Evolutionary conservation across 2,329 filamentous ascomycete species (phyloP), one percentile per base, ranked within the genome.

Genomic region (Scytalidium lignicola): DNA sequence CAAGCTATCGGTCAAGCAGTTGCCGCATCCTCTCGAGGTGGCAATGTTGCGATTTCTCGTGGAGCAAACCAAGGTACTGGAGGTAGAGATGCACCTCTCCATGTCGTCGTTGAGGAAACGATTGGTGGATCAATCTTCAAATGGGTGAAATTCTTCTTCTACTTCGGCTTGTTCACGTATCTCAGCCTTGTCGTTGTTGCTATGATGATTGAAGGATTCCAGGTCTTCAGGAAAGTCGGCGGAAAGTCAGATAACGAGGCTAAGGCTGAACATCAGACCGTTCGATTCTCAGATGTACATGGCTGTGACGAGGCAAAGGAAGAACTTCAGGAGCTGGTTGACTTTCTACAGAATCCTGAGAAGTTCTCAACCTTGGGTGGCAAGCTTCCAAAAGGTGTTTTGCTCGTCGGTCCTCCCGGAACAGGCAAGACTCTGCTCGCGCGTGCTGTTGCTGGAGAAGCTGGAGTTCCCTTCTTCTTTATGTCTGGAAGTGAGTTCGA

Each of bases 401-500:
- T 99, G 45, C 80, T 99, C 20, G 90, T 96, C 62, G 93, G 93
- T 1, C 93, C 93, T 64, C 93, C 93, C 46, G 93, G 93, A 73
- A 99, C 93, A 53, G 93, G 93, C 72, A 99, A 99, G 73, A 99
- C 93, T 12, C 80, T 99, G 39, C 80, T 99, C 53, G 93, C 93
- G 55, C 86, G 93, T 62, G 95, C 93, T 48, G 93, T 99, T 52
- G 93, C 93, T 43, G 93, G 93, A 46, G 93, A 99, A 73, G 91
- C 93, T 47, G 93, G 92, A 49, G 93, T 99, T 17, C 93, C 93
- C 1, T 99, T 99, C 78, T 99, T 97, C 78, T 99, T 96, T 78
- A 97, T 99, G 92, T 99, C 93, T 63, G 93, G 93, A 45, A 95
- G 90, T 51, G 93, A 99, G 67, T 99, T 99, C 65, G 93, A 99